Base-by-base conservation (phyloP, 176 grass and related monocot genomes). In the Coix lacrymajobi region DNA sequence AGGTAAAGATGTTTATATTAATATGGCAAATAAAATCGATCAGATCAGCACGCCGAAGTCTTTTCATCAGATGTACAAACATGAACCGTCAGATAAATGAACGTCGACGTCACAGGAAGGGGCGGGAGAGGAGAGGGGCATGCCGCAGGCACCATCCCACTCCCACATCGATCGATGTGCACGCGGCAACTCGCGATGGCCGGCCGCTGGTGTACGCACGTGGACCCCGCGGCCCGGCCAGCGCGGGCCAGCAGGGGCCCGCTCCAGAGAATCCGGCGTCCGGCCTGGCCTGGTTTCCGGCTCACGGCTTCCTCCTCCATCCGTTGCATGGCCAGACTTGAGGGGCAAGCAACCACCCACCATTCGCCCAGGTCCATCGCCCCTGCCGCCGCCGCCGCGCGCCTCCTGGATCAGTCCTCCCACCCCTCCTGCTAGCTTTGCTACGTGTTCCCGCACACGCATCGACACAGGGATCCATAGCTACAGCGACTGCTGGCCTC, bases 341-440 rank as follows among this genome's bases (percentile, higher is more conserved):
- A 85, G 86, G 90, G 69, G 6, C 84, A 95, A 91, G 88, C 90
- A 91, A 91, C 84, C 67, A 12, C 69, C 64, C 80, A 87, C 84
- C 61, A 90, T 85, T 91, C 51, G 88, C 30, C 74, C 45, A 71
- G 48, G 54, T 86, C 63, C 81, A 38, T 39, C 43, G 26, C 7
- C 48, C 3, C 26, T 22, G 41, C 60, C 22, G 7, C 76, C n/a
- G 20, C 32, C 20, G 0, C 12, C 8, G n/a, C n/a, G n/a, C n/a
- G n/a, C n/a, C n/a, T n/a, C n/a, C n/a, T n/a, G n/a, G n/a, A n/a
- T 61, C 3, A 38, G 51, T 31, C 39, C 32, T 43, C 46, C 52
- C 34, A 17, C 24, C 8, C 6, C n/a, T 57, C 9, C 2, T 20
- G 13, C 48, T 49, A 6, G 16, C 46, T 52, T 52, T 20, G 7